A percentile compares a stretch with the other conserved stretches of the same genome.
phyloP scores from a whole-genome alignment of 805 yeast species.

The Lachancea thermotolerans region DNA sequence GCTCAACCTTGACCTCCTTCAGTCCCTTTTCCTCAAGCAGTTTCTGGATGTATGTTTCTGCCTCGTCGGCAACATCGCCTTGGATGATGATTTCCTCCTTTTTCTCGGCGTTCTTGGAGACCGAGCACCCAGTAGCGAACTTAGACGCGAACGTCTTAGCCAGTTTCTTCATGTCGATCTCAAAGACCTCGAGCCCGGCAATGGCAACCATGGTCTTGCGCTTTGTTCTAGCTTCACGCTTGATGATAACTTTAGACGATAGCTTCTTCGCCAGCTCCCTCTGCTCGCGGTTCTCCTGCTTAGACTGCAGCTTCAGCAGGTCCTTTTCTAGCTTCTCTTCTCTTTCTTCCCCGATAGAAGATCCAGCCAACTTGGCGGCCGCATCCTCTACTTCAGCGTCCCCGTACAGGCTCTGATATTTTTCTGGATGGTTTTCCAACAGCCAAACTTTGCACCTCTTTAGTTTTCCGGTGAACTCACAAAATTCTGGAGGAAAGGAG shows the following conservation, averaged over 20 bases:
- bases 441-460: constrained; percentile 85
- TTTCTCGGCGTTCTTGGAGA: constrained; percentile 82
- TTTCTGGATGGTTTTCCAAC: constrained; percentile 46
- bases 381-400: constrained; percentile 37
- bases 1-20: constrained; percentile 82
- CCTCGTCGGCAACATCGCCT: constrained; percentile 93
- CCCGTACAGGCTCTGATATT: constrained; percentile 52
- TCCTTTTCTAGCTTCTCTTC: constrained; percentile 80
- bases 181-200: constrained; percentile 82
- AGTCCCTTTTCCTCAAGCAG: constrained; percentile 77
- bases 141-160: constrained; percentile 89
- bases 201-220: constrained; percentile 83
- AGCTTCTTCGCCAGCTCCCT: constrained; percentile 73
- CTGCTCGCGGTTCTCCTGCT: constrained; percentile 79
- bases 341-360: constrained; percentile 63
- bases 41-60: constrained; percentile 64
- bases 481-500: constrained; percentile 80
- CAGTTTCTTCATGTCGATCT: constrained; percentile 80
- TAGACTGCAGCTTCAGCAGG: constrained; percentile 74
- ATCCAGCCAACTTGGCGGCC: constrained; percentile 37
- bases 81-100: constrained; percentile 88
- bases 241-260: constrained; percentile 74
- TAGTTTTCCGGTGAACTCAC: constrained; percentile 82
- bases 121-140: constrained; percentile 94
- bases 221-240: constrained; percentile 84